A percentile compares a stretch with the other conserved stretches of the same genome.
Conservation (phyloP, 768 basidiomycete genomes). For the Termitomyces heimii region DNA sequence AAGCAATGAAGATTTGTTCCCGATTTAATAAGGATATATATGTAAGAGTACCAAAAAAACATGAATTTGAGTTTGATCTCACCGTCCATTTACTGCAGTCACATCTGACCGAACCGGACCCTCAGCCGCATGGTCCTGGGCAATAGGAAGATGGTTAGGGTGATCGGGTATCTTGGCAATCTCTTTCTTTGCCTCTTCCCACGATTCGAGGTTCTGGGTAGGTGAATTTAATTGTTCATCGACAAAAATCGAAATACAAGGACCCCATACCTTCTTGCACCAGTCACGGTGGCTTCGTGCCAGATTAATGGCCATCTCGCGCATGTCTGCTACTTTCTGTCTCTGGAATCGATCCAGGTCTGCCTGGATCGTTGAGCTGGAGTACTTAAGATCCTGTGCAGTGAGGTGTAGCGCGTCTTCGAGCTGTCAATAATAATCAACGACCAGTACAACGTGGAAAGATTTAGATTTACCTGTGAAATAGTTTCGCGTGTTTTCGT, state of each 20-base stretch:
- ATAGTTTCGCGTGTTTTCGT: conserved; percentile 93
- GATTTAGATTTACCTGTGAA: conserved; percentile 60
- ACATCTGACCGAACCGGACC: conserved; percentile 48
- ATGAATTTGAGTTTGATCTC: conserved; percentile 2
- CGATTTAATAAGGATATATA: conserved; percentile 9
- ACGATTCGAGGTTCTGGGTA: conserved; percentile 88
- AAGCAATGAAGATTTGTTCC: conserved; percentile 1
- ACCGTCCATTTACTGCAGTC: conserved; percentile 66
- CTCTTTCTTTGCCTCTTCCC: conserved; percentile 94
- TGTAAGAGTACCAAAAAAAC: conserved; percentile 6
- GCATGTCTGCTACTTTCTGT: conserved; percentile 94
- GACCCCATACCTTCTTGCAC: conserved; percentile 80
- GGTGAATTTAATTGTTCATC: not conserved
- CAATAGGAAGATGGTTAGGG: conserved; percentile 63
- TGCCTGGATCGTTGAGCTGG: conserved; percentile 93
- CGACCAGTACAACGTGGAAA: not conserved
- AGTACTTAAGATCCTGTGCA: conserved; percentile 93
- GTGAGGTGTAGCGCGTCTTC: conserved; percentile 93
- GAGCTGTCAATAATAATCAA: conserved; percentile 43
- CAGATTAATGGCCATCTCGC: conserved; percentile 91
- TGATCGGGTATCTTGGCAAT: conserved; percentile 88
- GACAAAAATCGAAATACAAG: not conserved
- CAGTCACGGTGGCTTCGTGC: conserved; percentile 90
- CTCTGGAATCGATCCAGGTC: conserved; percentile 98
- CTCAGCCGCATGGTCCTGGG: conserved; percentile 26